Percentiles rank a stretch among this genome's conserved stretches.
phyloP scores from a whole-genome alignment of 768 basidiomycete species.

The Kwoniella botswanensis region DNA sequence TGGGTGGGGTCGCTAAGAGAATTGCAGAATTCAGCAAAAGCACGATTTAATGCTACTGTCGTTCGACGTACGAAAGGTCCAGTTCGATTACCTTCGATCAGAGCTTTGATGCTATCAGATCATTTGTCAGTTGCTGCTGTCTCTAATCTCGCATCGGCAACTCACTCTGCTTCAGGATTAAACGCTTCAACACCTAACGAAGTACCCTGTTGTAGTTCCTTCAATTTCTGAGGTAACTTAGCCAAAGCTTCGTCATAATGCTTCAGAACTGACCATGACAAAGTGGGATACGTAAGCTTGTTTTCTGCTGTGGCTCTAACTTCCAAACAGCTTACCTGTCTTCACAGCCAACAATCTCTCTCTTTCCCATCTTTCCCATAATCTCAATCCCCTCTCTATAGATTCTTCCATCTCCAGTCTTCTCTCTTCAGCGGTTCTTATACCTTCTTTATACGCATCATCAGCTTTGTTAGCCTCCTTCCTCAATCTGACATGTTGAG shows the following conservation, averaged over 20 bases:
- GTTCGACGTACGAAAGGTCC: constrained; percentile 71
- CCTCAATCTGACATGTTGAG: constrained; percentile 71
- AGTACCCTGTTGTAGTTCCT: constrained; percentile 71
- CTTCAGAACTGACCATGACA: constrained; percentile 66
- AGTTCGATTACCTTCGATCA: constrained; percentile 90
- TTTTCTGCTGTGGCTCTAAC: constrained; percentile 1
- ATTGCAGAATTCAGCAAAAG: background rate
- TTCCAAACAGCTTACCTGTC: constrained; percentile 65
- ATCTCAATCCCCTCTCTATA: constrained; percentile 79
- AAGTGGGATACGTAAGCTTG: too few species aligned
- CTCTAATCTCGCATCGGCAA: constrained; percentile 43
- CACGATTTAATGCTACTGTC: too few species aligned
- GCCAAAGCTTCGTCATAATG: constrained; percentile 84
- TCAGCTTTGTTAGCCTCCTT: constrained; percentile 83
- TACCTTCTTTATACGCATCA: constrained; percentile 74
- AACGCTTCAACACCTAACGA: constrained; percentile 78
- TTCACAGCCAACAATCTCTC: constrained; percentile 84
- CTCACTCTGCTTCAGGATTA: constrained; percentile 79
- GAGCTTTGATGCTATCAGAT: constrained; percentile 60
- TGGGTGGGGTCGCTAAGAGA: constrained; percentile 67
- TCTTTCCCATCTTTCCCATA: constrained; percentile 80
- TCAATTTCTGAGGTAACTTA: constrained; percentile 72
- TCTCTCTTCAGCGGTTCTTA: constrained; percentile 82
- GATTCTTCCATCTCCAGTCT: constrained; percentile 83
- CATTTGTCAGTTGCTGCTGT: background rate